Percentiles rank a stretch among this genome's conserved stretches.
Evolutionary conservation across 2,329 filamentous ascomycete species (phyloP).

Genomic region (Harringtonia lauricola): DNA sequence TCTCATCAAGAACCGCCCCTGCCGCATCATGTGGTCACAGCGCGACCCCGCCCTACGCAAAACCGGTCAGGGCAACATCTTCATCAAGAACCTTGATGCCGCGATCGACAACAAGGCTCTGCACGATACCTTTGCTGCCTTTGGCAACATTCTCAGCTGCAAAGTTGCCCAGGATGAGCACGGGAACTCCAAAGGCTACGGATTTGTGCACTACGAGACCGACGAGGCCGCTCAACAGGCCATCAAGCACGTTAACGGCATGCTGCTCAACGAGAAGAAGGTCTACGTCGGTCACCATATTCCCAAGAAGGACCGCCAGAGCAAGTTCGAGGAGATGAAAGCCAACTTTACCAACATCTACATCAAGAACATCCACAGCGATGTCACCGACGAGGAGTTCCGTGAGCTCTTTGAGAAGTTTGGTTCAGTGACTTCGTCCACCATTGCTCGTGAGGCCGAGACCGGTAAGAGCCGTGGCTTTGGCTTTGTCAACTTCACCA

Average conservation of each 20-base stretch:
- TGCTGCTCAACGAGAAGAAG: conserved; percentile 99
- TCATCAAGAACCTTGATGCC: conserved; percentile 99
- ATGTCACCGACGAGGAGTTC: conserved; percentile 89
- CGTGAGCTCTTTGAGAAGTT: conserved; percentile 83
- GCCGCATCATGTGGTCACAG: conserved; percentile 99
- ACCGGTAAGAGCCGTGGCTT: conserved; percentile 87
- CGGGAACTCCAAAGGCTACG: conserved; percentile 95
- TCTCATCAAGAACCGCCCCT: conserved; percentile 94
- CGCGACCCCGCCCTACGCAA: conserved; percentile 98
- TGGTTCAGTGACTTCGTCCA: conserved; percentile 91
- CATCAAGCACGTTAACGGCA: conserved; percentile 99
- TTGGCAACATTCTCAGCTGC: conserved; percentile 98
- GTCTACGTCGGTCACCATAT: conserved; percentile 99
- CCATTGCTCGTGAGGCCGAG: conserved; percentile 77
- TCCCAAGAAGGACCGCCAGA: conserved; percentile 99
- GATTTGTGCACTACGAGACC: conserved; percentile 99
- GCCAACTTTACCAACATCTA: conserved; percentile 99
- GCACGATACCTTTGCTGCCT: conserved; percentile 97
- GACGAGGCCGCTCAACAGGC: conserved; percentile 93
- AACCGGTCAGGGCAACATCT: conserved; percentile 98
- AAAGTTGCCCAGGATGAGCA: conserved; percentile 98
- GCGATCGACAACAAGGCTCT: conserved; percentile 99
- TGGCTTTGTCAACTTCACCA: conserved; percentile 91
- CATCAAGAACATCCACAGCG: conserved; percentile 89
- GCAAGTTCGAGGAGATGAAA: conserved; percentile 99